Evolutionary conservation across 83 land plant species (phyloP).

Genomic region (Thuja plicata): DNA sequence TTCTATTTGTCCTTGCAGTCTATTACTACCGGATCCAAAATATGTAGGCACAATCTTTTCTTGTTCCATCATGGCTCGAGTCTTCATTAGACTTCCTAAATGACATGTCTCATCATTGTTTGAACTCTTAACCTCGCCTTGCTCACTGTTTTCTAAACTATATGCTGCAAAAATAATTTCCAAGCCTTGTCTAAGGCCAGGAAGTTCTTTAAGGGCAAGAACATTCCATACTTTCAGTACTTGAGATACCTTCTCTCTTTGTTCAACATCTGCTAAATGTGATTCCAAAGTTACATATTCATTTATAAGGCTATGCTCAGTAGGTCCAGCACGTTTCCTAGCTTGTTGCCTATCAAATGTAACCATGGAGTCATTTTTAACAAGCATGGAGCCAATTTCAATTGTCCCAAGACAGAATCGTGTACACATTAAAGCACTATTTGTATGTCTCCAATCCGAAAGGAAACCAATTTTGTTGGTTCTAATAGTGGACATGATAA

Average conservation of each 20-base stretch:
- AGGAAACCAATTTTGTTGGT: too few species aligned
- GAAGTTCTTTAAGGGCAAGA: constrained; percentile 30
- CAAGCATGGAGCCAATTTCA: too few species aligned
- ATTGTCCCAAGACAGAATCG: too few species aligned
- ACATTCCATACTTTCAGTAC: constrained; percentile 71
- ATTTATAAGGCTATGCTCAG: constrained; percentile 32
- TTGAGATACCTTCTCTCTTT: constrained; percentile 30
- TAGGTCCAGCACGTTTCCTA: not conserved
- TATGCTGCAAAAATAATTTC: constrained; percentile 32
- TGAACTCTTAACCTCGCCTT: constrained; percentile 31
- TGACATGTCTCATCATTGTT: constrained; percentile 22
- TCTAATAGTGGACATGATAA: too few species aligned
- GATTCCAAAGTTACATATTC: constrained; percentile 32
- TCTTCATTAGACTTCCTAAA: too few species aligned
- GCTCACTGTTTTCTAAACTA: constrained; percentile 36
- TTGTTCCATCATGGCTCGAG: too few species aligned
- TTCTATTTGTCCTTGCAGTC: too few species aligned
- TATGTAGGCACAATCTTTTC: too few species aligned
- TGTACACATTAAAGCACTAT: too few species aligned
- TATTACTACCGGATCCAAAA: too few species aligned
- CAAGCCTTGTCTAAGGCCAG: constrained; percentile 17
- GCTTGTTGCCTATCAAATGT: constrained; percentile 57
- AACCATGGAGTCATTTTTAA: constrained; percentile 12
- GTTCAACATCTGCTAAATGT: constrained; percentile 49
- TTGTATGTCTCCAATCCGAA: too few species aligned